These are phyloP conservation scores for Parafenestella ontariensis DNA, from an alignment of 2,329 filamentous ascomycete species.

Conservation along the genomic window DNA sequence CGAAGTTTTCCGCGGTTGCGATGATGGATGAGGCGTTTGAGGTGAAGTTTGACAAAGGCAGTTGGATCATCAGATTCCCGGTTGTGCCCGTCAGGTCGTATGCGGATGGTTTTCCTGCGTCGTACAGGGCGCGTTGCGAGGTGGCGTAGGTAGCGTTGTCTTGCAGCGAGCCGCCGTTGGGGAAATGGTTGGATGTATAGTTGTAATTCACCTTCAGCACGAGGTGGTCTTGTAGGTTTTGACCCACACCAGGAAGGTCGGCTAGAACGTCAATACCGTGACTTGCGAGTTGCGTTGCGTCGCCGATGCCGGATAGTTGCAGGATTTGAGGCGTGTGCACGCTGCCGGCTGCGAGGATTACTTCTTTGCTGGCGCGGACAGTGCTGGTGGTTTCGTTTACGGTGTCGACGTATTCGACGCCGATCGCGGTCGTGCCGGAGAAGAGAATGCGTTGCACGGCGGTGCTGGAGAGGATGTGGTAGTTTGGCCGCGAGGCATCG, in stretches of 20 bases:
- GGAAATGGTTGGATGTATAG: conserved; percentile 22
- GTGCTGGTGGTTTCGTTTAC: conserved; percentile 2
- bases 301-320: conserved; percentile 67
- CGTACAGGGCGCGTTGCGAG: conserved; percentile 37
- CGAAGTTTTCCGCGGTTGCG: conserved; percentile 9
- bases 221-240: conserved; percentile 38
- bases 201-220: conserved; percentile 28
- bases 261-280: conserved; percentile 21
- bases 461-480: conserved; percentile 33
- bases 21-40: conserved; percentile 15
- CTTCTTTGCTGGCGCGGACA: conserved; percentile 50
- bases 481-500: conserved; percentile 35
- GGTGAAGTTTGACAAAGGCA: conserved; percentile 20
- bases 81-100: conserved; percentile 32
- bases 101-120: conserved; percentile 30
- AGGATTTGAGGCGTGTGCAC: conserved; percentile 68
- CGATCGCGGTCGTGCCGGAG: conserved; percentile 17
- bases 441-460: conserved; percentile 28
- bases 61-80: conserved; percentile 25
- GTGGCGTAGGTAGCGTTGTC: conserved; percentile 35
- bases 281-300: conserved; percentile 6
- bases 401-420: conserved; percentile 24
- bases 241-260: conserved; percentile 35
- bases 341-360: conserved; percentile 65
- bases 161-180: conserved; percentile 23